Conservation (phyloP, 768 basidiomycete species). For the Tricholoma saponaceum region DNA sequence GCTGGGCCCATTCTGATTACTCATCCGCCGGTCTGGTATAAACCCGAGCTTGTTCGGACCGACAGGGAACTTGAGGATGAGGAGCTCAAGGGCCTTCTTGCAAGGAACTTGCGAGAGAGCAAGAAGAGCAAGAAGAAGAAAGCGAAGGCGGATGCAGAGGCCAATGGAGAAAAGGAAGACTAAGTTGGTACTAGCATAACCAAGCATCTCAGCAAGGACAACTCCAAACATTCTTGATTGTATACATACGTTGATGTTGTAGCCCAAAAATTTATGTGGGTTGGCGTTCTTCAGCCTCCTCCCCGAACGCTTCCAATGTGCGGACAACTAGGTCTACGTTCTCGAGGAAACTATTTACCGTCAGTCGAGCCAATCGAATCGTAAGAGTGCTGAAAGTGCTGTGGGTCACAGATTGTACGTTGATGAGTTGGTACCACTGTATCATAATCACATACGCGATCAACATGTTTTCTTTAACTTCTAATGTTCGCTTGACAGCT, state of each 20-base stretch:
- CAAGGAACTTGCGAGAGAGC: conserved; percentile 77
- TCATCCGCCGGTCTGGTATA: conserved; percentile 89
- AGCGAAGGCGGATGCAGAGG: conserved; percentile 53
- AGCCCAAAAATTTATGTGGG: conserved; percentile 10
- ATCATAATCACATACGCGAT: conserved; percentile 59
- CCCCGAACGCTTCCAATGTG: conserved; percentile 77
- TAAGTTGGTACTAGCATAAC: conserved; percentile 10
- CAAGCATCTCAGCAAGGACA: background rate
- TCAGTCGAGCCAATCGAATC: conserved; percentile 78
- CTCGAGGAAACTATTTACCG: conserved; percentile 84
- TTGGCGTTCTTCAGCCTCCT: conserved; percentile 44
- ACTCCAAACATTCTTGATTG: background rate
- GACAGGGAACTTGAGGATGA: conserved; percentile 88
- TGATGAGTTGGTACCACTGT: background rate
- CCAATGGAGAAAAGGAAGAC: conserved; percentile 28
- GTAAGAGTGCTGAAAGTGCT: conserved; percentile 79
- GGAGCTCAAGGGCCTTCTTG: conserved; percentile 74
- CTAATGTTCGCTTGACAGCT: conserved; percentile 70
- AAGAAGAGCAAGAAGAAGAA: conserved; percentile 94
- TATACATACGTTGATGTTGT: conserved; percentile 1
- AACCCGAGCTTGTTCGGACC: conserved; percentile 84
- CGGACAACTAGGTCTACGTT: conserved; percentile 83
- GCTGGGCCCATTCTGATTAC: conserved; percentile 87
- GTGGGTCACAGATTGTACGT: conserved; percentile 6
- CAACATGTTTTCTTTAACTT: conserved; percentile 62